Conservation (phyloP, 192 early-diverging fungal species). For the Coemansia reversa region DNA sequence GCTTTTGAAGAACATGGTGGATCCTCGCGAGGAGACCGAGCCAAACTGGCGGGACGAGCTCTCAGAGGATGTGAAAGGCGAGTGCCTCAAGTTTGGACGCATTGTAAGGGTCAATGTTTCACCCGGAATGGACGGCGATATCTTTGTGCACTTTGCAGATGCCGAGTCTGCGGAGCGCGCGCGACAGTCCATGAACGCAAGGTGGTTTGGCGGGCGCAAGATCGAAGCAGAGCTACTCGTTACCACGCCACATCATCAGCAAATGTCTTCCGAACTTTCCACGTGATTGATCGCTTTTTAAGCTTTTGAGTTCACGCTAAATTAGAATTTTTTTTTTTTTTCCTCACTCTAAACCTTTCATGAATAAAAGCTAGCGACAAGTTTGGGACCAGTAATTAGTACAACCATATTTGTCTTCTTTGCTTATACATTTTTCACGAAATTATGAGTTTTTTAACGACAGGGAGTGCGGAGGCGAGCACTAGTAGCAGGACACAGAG, state of each 20-base stretch:
- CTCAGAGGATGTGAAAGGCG: slow-evolving; percentile 78
- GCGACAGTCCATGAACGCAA: slow-evolving; percentile 68
- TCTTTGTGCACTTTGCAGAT: slow-evolving; percentile 81
- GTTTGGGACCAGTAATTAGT: no score
- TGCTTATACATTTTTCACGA: neutral
- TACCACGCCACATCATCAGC: neutral
- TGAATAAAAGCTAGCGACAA: neutral
- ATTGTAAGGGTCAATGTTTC: slow-evolving; percentile 77
- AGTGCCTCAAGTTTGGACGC: slow-evolving; percentile 77
- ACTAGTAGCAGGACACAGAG: neutral
- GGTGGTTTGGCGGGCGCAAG: slow-evolving; percentile 90
- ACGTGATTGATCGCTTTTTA: neutral
- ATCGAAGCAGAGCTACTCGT: slow-evolving; percentile 17
- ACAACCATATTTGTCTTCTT: neutral
- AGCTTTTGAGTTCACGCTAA: neutral
- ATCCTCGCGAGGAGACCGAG: slow-evolving; percentile 68
- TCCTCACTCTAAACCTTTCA: no score
- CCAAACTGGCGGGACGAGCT: slow-evolving; percentile 82
- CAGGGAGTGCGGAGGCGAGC: no score
- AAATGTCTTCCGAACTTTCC: neutral
- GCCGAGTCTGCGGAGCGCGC: slow-evolving; percentile 66
- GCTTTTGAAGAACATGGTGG: slow-evolving; percentile 31
- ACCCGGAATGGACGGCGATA: slow-evolving; percentile 65
- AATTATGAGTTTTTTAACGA: no score
- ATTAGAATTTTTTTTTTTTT: neutral